Conservation (phyloP, 352 stramenopile genomes). For the Phytophthora sojae region DNA sequence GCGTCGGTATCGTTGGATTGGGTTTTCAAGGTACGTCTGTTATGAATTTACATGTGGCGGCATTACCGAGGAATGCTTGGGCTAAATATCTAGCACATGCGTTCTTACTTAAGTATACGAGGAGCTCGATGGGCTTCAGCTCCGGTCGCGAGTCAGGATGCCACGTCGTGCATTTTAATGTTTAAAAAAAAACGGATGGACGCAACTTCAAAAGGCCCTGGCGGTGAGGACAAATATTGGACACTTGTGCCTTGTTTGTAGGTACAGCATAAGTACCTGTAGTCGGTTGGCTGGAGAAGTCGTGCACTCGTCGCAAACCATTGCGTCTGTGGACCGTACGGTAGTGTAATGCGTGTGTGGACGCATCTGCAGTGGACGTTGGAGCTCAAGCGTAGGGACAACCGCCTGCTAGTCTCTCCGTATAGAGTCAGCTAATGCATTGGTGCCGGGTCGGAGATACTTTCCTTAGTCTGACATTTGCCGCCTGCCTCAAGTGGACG, state of each 20-base stretch:
- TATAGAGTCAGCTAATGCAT: background rate
- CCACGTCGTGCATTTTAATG: background rate
- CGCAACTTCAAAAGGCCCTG: background rate
- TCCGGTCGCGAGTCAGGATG: background rate
- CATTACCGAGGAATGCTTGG: background rate
- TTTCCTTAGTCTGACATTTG: background rate
- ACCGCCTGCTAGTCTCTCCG: background rate
- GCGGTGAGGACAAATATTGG: background rate
- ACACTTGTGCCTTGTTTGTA: background rate
- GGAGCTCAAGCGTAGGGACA: background rate
- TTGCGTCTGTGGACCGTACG: background rate
- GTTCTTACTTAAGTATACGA: constrained; percentile 1
- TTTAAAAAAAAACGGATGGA: too few relatives aligned
- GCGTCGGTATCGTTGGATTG: background rate
- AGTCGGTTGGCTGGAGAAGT: background rate
- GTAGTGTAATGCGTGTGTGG: background rate
- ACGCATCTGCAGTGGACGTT: background rate
- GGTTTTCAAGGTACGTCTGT: constrained; percentile 6
- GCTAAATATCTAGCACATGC: background rate
- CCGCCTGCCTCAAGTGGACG: constrained; percentile 7
- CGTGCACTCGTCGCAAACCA: constrained; percentile 1
- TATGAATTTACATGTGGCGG: constrained; percentile 5
- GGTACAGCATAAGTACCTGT: background rate
- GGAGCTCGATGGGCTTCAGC: constrained; percentile 6
- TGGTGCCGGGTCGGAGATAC: background rate